These are phyloP conservation scores for Suillus spraguei DNA, from an alignment of 768 basidiomycete species.

Conservation along the genomic window DNA sequence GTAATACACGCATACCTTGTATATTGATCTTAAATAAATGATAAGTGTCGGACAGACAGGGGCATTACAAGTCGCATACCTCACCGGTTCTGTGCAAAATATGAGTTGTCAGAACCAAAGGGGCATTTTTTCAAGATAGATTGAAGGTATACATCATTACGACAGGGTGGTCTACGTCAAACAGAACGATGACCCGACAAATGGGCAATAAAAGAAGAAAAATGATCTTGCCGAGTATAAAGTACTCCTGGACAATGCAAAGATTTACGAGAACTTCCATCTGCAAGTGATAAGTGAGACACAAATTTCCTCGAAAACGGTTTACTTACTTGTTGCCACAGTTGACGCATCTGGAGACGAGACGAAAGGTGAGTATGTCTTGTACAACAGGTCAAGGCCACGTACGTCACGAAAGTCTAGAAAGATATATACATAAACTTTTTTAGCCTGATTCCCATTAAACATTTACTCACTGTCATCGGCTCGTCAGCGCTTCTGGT, in stretches of 20 bases:
- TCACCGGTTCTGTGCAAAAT: background rate
- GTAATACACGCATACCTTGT: background rate
- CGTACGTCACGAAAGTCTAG: constrained; percentile 88
- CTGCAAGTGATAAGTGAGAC: constrained; percentile 30
- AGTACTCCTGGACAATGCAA: background rate
- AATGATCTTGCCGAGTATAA: constrained; percentile 5
- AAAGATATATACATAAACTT: constrained; percentile 13
- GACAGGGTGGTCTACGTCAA: constrained; percentile 3
- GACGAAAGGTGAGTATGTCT: constrained; percentile 11
- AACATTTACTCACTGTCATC: constrained; percentile 75
- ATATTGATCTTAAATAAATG: background rate
- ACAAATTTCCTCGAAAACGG: background rate
- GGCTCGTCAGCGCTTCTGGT: constrained; percentile 98
- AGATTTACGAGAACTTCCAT: constrained; percentile 63
- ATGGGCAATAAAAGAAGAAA: constrained; percentile 6
- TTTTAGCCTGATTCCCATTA: background rate
- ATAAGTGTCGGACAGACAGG: background rate
- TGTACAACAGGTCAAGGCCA: constrained; percentile 15
- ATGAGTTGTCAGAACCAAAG: constrained; percentile 10
- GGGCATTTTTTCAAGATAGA: constrained; percentile 13
- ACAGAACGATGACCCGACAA: constrained; percentile 9
- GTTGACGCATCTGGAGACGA: constrained; percentile 54
- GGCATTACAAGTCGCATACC: background rate
- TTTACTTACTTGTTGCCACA: constrained; percentile 58
- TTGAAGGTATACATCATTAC: constrained; percentile 27